Evolutionary conservation across 163 green algal genomes (phyloP).

Genomic region (Picocystis sp.): DNA sequence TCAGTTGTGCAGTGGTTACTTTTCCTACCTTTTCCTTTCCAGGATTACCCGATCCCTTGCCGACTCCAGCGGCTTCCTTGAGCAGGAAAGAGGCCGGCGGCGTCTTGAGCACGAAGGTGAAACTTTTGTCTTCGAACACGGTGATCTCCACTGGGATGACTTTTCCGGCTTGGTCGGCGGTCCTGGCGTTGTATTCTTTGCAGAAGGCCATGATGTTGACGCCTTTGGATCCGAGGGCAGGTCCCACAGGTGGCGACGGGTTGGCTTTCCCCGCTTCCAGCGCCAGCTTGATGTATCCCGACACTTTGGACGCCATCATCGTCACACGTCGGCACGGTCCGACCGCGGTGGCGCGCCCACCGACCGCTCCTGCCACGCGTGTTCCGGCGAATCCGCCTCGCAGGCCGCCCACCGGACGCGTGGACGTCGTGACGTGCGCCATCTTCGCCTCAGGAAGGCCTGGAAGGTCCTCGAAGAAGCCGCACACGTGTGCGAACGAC

Average conservation of each 20-base stretch:
- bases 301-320: conserved; percentile 33
- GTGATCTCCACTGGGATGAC: conserved; percentile 98
- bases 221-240: conserved; percentile 88
- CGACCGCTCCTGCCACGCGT: too few relatives aligned
- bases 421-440: too few relatives aligned
- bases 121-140: conserved; percentile 81
- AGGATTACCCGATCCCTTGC: conserved; percentile 59
- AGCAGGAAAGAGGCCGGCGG: conserved; percentile 82
- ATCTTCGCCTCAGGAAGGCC: too few relatives aligned
- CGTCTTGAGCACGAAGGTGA: conserved; percentile 99
- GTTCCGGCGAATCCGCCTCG: too few relatives aligned
- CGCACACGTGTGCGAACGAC: too few relatives aligned
- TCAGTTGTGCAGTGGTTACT: conserved; percentile 75
- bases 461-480: too few relatives aligned
- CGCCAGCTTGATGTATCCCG: conserved; percentile 90
- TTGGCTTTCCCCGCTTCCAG: conserved; percentile 96
- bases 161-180: conserved; percentile 79
- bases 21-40: conserved; percentile 65
- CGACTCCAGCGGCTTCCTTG: conserved; percentile 79
- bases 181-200: conserved; percentile 99
- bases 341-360: too few relatives aligned
- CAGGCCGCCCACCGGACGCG: too few relatives aligned
- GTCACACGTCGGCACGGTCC: background rate
- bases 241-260: conserved; percentile 85
- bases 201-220: conserved; percentile 99